Percentiles rank a stretch among this genome's conserved stretches.
Conservation (phyloP, 1,284 basidiomycete species). For the Ustilago trichophora region DNA sequence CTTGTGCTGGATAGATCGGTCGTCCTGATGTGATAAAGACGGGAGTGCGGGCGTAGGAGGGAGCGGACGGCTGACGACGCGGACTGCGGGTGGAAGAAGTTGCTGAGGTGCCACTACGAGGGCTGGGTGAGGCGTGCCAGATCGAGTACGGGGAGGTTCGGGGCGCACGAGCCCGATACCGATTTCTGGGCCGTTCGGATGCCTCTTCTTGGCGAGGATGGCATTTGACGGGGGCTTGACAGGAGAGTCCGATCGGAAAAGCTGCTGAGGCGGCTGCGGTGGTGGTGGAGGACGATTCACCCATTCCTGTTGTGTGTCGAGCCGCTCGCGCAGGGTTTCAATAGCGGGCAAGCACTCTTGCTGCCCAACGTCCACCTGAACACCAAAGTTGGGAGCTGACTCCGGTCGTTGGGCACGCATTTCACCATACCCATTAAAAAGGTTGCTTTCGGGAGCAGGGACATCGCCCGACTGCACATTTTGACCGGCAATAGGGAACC, state of each 20-base stretch:
- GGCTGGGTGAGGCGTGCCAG: conserved; percentile 4
- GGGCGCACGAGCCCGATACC: neutral
- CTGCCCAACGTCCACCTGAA: too few relatives aligned
- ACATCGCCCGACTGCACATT: neutral
- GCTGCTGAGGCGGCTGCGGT: neutral
- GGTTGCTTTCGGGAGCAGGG: too few relatives aligned
- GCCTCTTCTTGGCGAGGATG: conserved; percentile 5
- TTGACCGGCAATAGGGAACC: conserved; percentile 9
- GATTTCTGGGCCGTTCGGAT: neutral
- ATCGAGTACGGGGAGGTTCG: neutral
- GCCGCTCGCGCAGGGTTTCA: conserved; percentile 14
- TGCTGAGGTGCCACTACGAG: too few relatives aligned
- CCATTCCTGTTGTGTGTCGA: neutral
- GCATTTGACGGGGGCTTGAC: conserved; percentile 2
- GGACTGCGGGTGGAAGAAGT: neutral
- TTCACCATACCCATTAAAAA: too few relatives aligned
- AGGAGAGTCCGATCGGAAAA: neutral
- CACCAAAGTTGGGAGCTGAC: too few relatives aligned
- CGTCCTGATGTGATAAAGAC: neutral
- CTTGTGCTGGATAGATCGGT: too few relatives aligned
- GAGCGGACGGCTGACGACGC: conserved; percentile 17
- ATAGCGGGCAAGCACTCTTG: neutral
- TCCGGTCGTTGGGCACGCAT: too few relatives aligned
- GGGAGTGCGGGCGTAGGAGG: conserved; percentile 17
- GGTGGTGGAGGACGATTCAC: conserved; percentile 10